A percentile compares a stretch with the other conserved stretches of the same genome.
Conservation (phyloP, 495 filamentous ascomycete genomes). For the Talaromyces ruber region DNA sequence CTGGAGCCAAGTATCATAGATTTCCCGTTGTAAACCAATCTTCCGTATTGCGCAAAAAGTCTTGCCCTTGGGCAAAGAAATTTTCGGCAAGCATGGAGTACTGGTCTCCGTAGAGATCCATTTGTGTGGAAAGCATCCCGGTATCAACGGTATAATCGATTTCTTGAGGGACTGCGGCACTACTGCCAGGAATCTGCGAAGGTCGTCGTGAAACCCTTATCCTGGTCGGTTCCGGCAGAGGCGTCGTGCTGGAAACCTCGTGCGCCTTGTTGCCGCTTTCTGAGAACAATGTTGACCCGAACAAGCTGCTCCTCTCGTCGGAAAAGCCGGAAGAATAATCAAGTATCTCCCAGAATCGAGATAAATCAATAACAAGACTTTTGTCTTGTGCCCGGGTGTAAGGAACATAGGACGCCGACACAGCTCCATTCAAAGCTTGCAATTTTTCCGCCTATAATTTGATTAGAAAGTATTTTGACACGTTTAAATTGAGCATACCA, state of each 20-base stretch:
- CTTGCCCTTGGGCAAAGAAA: conserved; percentile 39
- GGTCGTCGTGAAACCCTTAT: conserved; percentile 8
- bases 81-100: conserved; percentile 40
- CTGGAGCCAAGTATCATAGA: conserved; percentile 13
- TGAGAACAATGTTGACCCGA: conserved; percentile 30
- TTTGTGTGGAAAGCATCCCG: conserved; percentile 15
- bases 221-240: conserved; percentile 35
- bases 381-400: conserved; percentile 31
- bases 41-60: conserved; percentile 30
- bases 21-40: conserved; percentile 33
- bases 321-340: conserved; percentile 40
- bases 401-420: conserved; percentile 36
- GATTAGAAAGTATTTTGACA: not conserved
- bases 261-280: conserved; percentile 14
- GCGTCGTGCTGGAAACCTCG: conserved; percentile 38
- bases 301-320: conserved; percentile 29
- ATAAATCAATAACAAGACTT: conserved; percentile 38
- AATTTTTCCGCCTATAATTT: conserved; percentile 29
- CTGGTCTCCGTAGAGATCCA: conserved; percentile 33
- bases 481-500: conserved; percentile 15
- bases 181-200: not conserved
- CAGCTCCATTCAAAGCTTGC: conserved; percentile 32
- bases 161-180: not conserved
- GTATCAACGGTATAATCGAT: not conserved
- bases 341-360: conserved; percentile 41